Conservation (phyloP, 352 stramenopile genomes). For the Elongisporangium anandrum region DNA sequence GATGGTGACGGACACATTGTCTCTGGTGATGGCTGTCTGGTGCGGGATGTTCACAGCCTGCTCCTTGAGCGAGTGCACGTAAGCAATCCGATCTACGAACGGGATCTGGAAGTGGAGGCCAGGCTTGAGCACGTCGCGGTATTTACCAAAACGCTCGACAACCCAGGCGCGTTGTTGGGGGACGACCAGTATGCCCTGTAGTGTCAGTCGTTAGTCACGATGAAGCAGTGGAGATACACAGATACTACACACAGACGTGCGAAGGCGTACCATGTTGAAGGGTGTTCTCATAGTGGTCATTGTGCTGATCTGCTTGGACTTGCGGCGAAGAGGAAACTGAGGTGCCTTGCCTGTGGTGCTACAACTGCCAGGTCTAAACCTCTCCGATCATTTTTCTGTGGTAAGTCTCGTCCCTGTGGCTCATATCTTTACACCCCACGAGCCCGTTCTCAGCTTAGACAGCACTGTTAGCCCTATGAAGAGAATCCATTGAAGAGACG, state of each 20-base stretch:
- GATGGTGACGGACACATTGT: slow-evolving; percentile 92
- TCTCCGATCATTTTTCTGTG: background rate
- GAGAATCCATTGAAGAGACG: too few relatives aligned
- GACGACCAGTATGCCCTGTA: slow-evolving; percentile 80
- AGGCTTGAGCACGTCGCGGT: slow-evolving; percentile 79
- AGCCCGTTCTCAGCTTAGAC: slow-evolving; percentile 1
- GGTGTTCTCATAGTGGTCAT: background rate
- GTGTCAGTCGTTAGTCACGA: background rate
- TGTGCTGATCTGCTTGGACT: background rate
- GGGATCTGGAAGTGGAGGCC: slow-evolving; percentile 90
- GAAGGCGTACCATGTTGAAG: background rate
- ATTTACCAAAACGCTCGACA: slow-evolving; percentile 91
- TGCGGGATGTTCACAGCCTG: slow-evolving; percentile 89
- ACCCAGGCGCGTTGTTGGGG: slow-evolving; percentile 89
- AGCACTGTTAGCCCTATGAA: too few relatives aligned
- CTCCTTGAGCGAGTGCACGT: slow-evolving; percentile 91
- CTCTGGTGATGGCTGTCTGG: slow-evolving; percentile 88
- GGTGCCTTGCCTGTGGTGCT: too few relatives aligned
- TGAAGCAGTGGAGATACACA: background rate
- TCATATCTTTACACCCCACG: too few relatives aligned
- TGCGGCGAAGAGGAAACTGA: too few relatives aligned
- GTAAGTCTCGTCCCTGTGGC: too few relatives aligned
- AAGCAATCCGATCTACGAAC: slow-evolving; percentile 86
- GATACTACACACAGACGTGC: too few relatives aligned
- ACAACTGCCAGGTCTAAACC: too few relatives aligned